A percentile compares a stretch with the other conserved stretches of the same genome.
Evolutionary conservation across 495 filamentous ascomycete species (phyloP).

Genomic region (Eremomyces bilateralis): DNA sequence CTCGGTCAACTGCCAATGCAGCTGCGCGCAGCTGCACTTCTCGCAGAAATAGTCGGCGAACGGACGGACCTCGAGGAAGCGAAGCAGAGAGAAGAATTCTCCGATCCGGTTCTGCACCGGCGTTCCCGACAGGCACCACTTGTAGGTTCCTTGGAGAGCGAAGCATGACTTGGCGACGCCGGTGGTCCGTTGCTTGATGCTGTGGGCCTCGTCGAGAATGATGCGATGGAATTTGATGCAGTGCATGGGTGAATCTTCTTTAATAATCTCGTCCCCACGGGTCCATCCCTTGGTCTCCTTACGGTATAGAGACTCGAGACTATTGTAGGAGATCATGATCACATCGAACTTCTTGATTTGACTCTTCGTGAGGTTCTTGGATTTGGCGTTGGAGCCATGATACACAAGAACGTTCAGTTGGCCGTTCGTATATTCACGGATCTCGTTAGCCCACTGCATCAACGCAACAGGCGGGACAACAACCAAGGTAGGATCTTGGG

Average conservation of each 20-base stretch:
- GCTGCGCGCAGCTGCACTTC: slow-evolving; percentile 48
- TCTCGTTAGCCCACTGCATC: slow-evolving; percentile 94
- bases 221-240: slow-evolving; percentile 71
- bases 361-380: slow-evolving; percentile 47
- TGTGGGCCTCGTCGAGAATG: slow-evolving; percentile 90
- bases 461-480: slow-evolving; percentile 85
- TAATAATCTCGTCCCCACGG: slow-evolving; percentile 49
- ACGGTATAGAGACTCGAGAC: slow-evolving; percentile 72
- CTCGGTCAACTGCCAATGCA: slow-evolving; percentile 64
- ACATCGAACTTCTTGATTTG: slow-evolving; percentile 70
- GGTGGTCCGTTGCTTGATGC: slow-evolving; percentile 76
- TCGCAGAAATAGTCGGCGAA: slow-evolving; percentile 91
- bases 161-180: slow-evolving; percentile 88
- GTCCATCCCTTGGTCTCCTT: slow-evolving; percentile 83
- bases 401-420: slow-evolving; percentile 74
- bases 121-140: slow-evolving; percentile 89
- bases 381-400: slow-evolving; percentile 66
- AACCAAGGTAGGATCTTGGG: slow-evolving; percentile 60
- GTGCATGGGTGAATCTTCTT: slow-evolving; percentile 75
- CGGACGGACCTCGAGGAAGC: slow-evolving; percentile 69
- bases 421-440: slow-evolving; percentile 72
- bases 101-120: slow-evolving; percentile 92
- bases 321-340: slow-evolving; percentile 87
- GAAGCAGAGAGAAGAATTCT: slow-evolving; percentile 85
- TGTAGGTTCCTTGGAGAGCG: slow-evolving; percentile 63